phyloP scores from a whole-genome alignment of 768 basidiomycete species.

The Serendipita sp. region DNA sequence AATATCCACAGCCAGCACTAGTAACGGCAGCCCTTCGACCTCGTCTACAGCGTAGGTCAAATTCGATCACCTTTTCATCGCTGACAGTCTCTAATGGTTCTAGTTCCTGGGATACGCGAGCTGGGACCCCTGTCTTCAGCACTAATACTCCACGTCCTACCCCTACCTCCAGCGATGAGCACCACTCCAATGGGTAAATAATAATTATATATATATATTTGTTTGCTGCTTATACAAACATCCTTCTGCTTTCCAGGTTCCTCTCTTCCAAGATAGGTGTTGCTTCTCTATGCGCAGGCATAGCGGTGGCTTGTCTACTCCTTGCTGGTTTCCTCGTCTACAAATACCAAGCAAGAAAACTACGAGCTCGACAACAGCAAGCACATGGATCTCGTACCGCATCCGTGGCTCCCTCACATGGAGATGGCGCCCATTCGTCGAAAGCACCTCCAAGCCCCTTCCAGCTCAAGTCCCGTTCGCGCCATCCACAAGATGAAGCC shows the following conservation, averaged over 20 bases:
- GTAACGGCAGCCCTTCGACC: not conserved
- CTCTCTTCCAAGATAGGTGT: not conserved
- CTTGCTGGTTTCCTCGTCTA: not conserved
- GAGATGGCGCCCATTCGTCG: not conserved
- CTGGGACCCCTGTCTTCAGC: conserved; percentile 11
- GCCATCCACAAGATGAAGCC: not conserved
- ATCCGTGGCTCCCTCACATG: not conserved
- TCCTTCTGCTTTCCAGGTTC: not conserved
- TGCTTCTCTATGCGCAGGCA: not conserved
- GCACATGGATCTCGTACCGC: not conserved
- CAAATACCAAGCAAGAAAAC: not conserved
- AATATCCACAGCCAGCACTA: not conserved
- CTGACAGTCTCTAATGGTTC: not conserved
- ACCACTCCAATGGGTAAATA: not conserved
- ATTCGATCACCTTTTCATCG: too few species aligned
- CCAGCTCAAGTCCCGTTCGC: not conserved
- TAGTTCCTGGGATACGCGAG: not conserved
- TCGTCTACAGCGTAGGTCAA: too few species aligned
- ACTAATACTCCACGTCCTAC: not conserved
- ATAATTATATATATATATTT: not conserved
- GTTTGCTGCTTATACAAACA: not conserved
- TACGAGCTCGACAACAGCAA: not conserved
- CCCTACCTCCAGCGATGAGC: not conserved
- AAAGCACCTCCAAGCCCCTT: not conserved
- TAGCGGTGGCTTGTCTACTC: not conserved